Conservation (phyloP, 768 basidiomycete genomes). For the Ramaria sp. region DNA sequence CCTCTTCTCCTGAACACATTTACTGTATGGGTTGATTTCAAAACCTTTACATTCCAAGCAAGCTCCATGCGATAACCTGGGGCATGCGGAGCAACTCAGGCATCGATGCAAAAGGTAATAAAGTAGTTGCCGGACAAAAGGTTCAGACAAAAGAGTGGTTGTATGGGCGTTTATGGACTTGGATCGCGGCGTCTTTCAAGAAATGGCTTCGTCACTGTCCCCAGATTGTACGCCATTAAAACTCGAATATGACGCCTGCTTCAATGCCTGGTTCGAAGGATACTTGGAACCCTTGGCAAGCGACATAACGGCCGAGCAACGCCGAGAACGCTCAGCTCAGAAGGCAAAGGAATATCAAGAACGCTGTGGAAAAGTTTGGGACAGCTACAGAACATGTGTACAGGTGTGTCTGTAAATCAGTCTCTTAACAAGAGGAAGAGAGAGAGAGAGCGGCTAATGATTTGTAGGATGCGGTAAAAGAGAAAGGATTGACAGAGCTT, state of each 20-base stretch:
- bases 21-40: too few relatives aligned
- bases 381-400: constrained; percentile 69
- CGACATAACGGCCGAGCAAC: constrained; percentile 28
- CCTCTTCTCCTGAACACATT: too few relatives aligned
- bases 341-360: constrained; percentile 85
- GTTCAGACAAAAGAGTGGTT: neutral
- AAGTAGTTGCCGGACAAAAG: too few relatives aligned
- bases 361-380: constrained; percentile 79
- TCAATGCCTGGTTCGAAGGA: constrained; percentile 96
- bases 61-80: too few relatives aligned
- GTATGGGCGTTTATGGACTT: neutral
- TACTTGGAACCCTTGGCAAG: constrained; percentile 74
- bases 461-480: constrained; percentile 64
- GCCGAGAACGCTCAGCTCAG: constrained; percentile 51
- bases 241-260: constrained; percentile 84
- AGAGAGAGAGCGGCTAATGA: too few relatives aligned
- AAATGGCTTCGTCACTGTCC: constrained; percentile 74
- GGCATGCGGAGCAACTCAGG: too few relatives aligned
- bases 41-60: too few relatives aligned
- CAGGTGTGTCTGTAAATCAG: constrained; percentile 42
- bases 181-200: neutral
- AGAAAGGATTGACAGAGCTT: constrained; percentile 64
- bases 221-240: constrained; percentile 85
- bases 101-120: too few relatives aligned
- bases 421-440: neutral